Evolutionary conservation across 2,329 filamentous ascomycete species (phyloP).

Genomic region (Myriangium duriaei): DNA sequence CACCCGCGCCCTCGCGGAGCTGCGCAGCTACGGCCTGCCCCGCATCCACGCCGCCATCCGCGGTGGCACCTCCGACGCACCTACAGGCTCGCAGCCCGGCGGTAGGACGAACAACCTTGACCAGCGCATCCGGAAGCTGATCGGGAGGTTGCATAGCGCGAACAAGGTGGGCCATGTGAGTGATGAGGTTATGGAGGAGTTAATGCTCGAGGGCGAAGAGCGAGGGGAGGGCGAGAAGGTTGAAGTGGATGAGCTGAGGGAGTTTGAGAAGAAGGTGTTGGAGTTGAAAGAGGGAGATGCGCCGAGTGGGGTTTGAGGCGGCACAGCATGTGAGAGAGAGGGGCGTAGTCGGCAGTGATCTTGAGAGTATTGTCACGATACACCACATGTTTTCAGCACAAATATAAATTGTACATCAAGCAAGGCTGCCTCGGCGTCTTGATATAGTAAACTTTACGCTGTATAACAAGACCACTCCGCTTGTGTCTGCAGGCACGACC

Average conservation of each 20-base stretch:
- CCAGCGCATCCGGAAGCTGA: slow-evolving; percentile 8
- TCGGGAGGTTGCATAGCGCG: slow-evolving; percentile 7
- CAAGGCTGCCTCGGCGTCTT: no score
- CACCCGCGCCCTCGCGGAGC: slow-evolving; percentile 6
- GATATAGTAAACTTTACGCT: no score
- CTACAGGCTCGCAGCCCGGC: background rate
- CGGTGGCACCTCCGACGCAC: slow-evolving; percentile 1
- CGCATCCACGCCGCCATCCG: slow-evolving; percentile 4
- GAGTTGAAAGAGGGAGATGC: no score
- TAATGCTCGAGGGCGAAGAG: slow-evolving; percentile 7
- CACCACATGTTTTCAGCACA: no score
- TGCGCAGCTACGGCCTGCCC: slow-evolving; percentile 3
- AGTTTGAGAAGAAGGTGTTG: background rate
- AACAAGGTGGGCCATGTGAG: slow-evolving; percentile 3
- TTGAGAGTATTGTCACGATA: no score
- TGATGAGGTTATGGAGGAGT: slow-evolving; percentile 7
- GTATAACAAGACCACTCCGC: no score
- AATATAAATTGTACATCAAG: no score
- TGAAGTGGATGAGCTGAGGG: background rate
- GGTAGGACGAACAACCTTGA: slow-evolving; percentile 1
- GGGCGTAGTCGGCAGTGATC: no score
- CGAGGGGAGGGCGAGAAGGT: background rate
- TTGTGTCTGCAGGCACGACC: no score
- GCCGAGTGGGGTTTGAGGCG: no score
- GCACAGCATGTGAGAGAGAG: no score